Evolutionary conservation across 108 stramenopile species (phyloP).

Genomic region (Fragilariopsis cylindrus): DNA sequence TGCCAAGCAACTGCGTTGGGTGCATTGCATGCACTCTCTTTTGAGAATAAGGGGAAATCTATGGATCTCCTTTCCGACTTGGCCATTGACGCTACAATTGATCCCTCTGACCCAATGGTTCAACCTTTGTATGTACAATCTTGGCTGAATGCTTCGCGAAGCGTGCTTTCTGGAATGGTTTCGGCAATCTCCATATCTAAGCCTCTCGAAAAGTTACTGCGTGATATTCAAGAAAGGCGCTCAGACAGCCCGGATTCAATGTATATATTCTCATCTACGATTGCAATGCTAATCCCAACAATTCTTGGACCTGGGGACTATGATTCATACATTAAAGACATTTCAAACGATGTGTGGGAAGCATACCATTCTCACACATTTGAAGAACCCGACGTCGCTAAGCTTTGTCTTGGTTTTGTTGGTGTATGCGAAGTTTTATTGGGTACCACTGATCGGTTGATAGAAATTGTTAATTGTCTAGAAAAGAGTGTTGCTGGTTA

Average conservation of each 20-base stretch:
- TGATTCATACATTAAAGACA: conserved; percentile 31
- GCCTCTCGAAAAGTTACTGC: conserved; percentile 29
- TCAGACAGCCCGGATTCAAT: conserved; percentile 36
- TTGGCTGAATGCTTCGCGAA: conserved; percentile 41
- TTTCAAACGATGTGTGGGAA: conserved; percentile 33
- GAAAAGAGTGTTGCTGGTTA: conserved; percentile 46
- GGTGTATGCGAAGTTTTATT: conserved; percentile 28
- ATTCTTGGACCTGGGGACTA: conserved; percentile 36
- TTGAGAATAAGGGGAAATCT: conserved; percentile 29
- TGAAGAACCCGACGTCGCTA: conserved; percentile 30
- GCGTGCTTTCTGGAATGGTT: conserved; percentile 17
- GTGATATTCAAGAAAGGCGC: conserved; percentile 36
- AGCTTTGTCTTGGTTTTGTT: conserved; percentile 39
- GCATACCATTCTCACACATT: conserved; percentile 33
- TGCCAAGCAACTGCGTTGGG: conserved; percentile 41
- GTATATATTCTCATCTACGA: conserved; percentile 27
- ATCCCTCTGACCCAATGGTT: conserved; percentile 33
- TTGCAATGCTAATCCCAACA: conserved; percentile 40
- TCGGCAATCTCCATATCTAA: conserved; percentile 17
- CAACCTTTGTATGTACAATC: conserved; percentile 41
- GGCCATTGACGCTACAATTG: conserved; percentile 29
- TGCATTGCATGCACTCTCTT: conserved; percentile 40
- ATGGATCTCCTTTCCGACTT: conserved; percentile 25
- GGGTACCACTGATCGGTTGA: conserved; percentile 28
- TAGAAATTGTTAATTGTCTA: conserved; percentile 42